A percentile compares a stretch with the other conserved stretches of the same genome.
Conservation (phyloP, 2,329 filamentous ascomycete genomes). For the Hypocreales sp. region DNA sequence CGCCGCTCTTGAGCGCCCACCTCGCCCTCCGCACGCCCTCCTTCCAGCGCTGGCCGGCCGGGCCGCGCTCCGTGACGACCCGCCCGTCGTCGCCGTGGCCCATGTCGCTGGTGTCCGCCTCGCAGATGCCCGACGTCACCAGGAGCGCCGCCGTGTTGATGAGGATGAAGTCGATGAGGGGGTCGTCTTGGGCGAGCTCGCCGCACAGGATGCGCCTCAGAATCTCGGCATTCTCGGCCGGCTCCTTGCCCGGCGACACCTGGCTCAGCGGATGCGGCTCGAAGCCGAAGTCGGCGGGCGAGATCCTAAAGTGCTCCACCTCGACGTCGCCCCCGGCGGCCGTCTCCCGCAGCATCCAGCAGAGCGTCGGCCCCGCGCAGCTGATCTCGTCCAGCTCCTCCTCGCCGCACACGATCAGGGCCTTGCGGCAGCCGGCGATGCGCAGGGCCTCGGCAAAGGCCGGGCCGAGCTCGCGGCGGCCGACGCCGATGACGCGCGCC, state of each 20-base stretch:
- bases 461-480: constrained; percentile 69
- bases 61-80: constrained; percentile 69
- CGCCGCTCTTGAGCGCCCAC: constrained; percentile 77
- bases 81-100: constrained; percentile 65
- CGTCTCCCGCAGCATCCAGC: constrained; percentile 60
- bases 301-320: constrained; percentile 63
- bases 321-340: constrained; percentile 25
- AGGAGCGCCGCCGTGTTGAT: constrained; percentile 86
- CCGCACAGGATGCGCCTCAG: constrained; percentile 62
- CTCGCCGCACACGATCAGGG: constrained; percentile 79
- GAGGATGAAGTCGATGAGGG: constrained; percentile 83
- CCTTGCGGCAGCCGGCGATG: constrained; percentile 64
- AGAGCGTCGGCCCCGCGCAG: constrained; percentile 75
- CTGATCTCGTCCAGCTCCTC: constrained; percentile 94
- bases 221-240: constrained; percentile 75
- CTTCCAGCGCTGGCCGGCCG: constrained; percentile 83
- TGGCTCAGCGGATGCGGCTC: constrained; percentile 54
- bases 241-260: constrained; percentile 75
- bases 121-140: constrained; percentile 73
- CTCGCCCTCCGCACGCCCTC: constrained; percentile 77
- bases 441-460: constrained; percentile 78
- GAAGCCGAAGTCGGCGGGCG: constrained; percentile 79
- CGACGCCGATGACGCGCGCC: constrained; percentile 85
- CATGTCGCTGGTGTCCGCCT: constrained; percentile 67
- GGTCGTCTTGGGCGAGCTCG: constrained; percentile 59